phyloP scores from a whole-genome alignment of 768 basidiomycete genomes.

The Russula compacta region DNA sequence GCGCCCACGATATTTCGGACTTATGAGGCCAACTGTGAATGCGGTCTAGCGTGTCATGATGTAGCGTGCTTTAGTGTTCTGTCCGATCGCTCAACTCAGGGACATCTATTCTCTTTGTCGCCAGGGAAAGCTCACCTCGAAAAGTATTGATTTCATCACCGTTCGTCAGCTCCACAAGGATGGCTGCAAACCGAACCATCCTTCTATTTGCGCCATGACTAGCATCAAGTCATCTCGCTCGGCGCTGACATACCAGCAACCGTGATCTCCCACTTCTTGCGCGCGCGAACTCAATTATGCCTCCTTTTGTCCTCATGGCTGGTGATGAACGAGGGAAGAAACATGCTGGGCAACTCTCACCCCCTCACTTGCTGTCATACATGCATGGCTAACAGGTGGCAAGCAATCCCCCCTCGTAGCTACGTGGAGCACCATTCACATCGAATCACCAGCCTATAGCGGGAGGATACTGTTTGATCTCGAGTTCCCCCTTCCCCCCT shows the following conservation, averaged over 20 bases:
- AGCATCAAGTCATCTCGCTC: not conserved
- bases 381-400: not conserved
- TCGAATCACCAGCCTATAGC: too few species aligned
- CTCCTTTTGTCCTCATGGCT: not conserved
- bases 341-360: not conserved
- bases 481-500: too few species aligned
- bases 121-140: not conserved
- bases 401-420: not conserved
- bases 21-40: not conserved
- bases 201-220: not conserved
- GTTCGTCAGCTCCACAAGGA: not conserved
- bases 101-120: not conserved
- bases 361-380: not conserved
- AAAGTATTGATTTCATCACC: not conserved
- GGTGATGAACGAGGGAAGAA: not conserved
- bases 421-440: not conserved
- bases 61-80: not conserved
- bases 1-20: not conserved
- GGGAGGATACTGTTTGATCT: not conserved
- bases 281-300: constrained; percentile 4
- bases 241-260: not conserved
- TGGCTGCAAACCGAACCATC: constrained; percentile 11
- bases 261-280: not conserved
- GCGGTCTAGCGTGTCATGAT: not conserved
- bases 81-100: not conserved